phyloP scores from a whole-genome alignment of 257 asterid species.

The Cynanchum wilfordii region DNA sequence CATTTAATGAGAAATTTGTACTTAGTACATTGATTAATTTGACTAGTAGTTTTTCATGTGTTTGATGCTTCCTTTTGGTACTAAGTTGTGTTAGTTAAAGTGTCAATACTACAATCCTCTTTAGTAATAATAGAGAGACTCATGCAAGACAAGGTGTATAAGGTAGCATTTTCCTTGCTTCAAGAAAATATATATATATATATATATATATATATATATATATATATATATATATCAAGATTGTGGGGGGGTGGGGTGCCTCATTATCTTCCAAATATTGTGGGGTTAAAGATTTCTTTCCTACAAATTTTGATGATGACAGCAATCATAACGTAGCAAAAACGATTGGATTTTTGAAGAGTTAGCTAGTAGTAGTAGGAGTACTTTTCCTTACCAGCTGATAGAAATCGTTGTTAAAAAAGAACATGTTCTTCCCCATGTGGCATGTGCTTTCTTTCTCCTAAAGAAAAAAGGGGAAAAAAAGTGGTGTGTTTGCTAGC shows the following conservation, averaged over 20 bases:
- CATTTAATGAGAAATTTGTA: no score
- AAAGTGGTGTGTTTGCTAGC: conserved; percentile 5
- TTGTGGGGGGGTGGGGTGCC: not conserved
- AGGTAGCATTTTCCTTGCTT: not conserved
- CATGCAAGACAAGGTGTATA: not conserved
- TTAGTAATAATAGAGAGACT: no score
- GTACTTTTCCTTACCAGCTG: not conserved
- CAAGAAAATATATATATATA: not conserved
- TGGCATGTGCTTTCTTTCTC: conserved; percentile 22
- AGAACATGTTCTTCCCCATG: conserved; percentile 17
- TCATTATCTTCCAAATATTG: conserved; percentile 1
- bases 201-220: no score
- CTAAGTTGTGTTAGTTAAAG: not conserved
- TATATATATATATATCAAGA: no score
- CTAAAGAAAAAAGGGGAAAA: not conserved
- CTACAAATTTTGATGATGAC: not conserved
- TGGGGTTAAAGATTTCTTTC: conserved; percentile 8
- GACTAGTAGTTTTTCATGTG: not conserved
- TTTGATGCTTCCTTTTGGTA: no score
- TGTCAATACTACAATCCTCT: not conserved
- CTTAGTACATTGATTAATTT: no score
- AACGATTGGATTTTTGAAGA: not conserved
- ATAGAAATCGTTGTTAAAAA: not conserved
- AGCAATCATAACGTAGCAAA: not conserved
- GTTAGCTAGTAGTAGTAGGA: not conserved